Percentiles rank a stretch among this genome's conserved stretches.
Evolutionary conservation across 2,329 filamentous ascomycete genomes (phyloP).

Genomic region (Colletotrichum lindemuthianum): DNA sequence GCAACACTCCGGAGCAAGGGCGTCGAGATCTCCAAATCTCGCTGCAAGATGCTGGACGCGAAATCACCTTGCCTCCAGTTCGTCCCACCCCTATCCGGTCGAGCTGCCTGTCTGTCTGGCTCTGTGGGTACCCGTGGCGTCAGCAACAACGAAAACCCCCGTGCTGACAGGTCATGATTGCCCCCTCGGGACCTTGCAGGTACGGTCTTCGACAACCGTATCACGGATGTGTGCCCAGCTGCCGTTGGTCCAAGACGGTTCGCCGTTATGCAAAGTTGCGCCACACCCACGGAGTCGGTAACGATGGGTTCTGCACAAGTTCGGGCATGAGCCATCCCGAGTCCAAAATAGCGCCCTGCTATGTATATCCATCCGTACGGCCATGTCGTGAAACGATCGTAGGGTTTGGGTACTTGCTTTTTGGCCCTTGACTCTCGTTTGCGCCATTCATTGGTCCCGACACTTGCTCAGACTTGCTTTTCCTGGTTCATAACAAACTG

Average conservation of each 20-base stretch:
- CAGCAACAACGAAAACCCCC: slow-evolving; percentile 4
- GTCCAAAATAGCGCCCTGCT: not conserved
- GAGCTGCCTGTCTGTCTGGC: not conserved
- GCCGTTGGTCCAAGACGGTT: not conserved
- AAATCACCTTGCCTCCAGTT: slow-evolving; percentile 12
- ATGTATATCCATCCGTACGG: slow-evolving; percentile 5
- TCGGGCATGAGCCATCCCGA: slow-evolving; percentile 7
- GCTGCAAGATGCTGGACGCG: slow-evolving; percentile 24
- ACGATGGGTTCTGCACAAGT: slow-evolving; percentile 15
- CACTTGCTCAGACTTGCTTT: not conserved
- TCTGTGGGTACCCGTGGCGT: slow-evolving; percentile 17
- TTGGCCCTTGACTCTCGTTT: slow-evolving; percentile 10
- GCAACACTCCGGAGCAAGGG: slow-evolving; percentile 17
- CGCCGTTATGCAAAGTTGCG: slow-evolving; percentile 35
- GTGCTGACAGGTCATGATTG: slow-evolving; percentile 12
- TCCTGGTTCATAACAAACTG: not conserved
- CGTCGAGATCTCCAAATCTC: slow-evolving; percentile 19
- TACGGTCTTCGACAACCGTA: slow-evolving; percentile 9
- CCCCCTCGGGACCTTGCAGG: slow-evolving; percentile 35
- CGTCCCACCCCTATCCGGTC: not conserved
- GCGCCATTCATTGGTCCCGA: not conserved
- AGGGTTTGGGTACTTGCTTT: slow-evolving; percentile 7
- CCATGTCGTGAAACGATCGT: slow-evolving; percentile 23
- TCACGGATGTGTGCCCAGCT: slow-evolving; percentile 1
- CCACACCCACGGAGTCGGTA: slow-evolving; percentile 37